Evolutionary conservation across 2,329 filamentous ascomycete species (phyloP), one percentile per base, ranked within the genome.

Genomic region (Aureobasidium sp.): DNA sequence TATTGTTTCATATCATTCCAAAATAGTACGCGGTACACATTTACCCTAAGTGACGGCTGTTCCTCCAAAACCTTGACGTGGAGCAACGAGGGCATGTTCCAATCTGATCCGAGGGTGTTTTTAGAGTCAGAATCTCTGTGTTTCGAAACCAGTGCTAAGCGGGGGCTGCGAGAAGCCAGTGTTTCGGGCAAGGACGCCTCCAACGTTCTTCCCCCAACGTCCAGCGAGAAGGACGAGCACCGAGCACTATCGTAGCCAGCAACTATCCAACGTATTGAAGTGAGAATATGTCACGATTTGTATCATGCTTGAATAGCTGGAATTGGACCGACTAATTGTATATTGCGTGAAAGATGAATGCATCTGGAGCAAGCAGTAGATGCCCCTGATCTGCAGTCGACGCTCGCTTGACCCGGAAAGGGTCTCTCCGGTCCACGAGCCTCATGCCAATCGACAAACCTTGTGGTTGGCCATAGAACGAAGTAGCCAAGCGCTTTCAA

Each of bases 131-230:
- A 5, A 39, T 20, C 39, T 34, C 31, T 42, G 31, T 59, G 55
- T 59, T 59, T 59, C 55, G 31, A 39, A 48, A 47, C 42, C n/a
- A 39, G 41, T 48, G 42, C 55, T 48, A 34, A 48, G 44, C 53
- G 41, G 27, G 25, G 41, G n/a, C 39, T 45, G 39, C 20, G n/a
- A 42, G 55, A 48, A 27, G 37, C 55, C 42, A 59, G 34, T 34
- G 55, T 59, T 59, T 59, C 55, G 34, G 42, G 44, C 44, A 27
- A 44, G 45, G 55, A 59, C 55, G 55, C 55, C 55, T 47, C 29
- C 42, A 59, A 59, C 55, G 42, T 37, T 48, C 44, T 45, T 42
- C 41, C n/a, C 20, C 17, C 29, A 58, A 58, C 55, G 55, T 45
- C 20, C 29, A 58, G 25, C 55, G 55, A 22, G 55, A 22, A 47